phyloP scores from a whole-genome alignment of 495 filamentous ascomycete species.

The Penicillium tannophilum region DNA sequence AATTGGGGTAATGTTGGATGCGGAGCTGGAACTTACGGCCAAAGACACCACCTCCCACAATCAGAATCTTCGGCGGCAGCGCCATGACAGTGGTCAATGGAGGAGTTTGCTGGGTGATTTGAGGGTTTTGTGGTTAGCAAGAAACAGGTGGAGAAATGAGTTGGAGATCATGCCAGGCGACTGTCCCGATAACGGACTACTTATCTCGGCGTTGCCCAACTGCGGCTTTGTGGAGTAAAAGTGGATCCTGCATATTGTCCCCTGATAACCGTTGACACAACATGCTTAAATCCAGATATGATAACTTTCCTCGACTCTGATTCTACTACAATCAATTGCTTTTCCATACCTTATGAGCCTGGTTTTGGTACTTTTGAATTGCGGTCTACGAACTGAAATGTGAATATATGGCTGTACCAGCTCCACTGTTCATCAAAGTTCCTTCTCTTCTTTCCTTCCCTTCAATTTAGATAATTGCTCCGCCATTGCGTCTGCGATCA shows the following conservation, averaged over 20 bases:
- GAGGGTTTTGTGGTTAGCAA: conserved; percentile 5
- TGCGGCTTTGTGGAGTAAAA: neutral
- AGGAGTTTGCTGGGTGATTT: neutral
- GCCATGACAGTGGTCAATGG: conserved; percentile 30
- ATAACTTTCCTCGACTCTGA: no score
- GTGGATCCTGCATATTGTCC: neutral
- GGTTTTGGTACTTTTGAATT: no score
- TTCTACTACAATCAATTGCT: no score
- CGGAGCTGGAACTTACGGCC: conserved; percentile 52
- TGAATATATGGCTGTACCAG: no score
- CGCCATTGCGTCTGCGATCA: no score
- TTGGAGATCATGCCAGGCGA: neutral
- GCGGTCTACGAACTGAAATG: no score
- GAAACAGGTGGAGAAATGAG: neutral
- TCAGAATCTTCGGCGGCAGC: conserved; percentile 60
- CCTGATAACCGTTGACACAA: no score
- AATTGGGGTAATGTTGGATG: conserved; percentile 4
- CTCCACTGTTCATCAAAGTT: no score
- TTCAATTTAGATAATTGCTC: no score
- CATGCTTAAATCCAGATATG: no score
- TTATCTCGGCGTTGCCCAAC: neutral
- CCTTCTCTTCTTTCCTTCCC: no score
- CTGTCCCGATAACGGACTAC: conserved; percentile 24
- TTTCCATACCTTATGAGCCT: no score
- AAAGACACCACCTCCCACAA: conserved; percentile 78